A percentile compares a stretch with the other conserved stretches of the same genome.
These are phyloP conservation scores for Boletus speciosus DNA, from an alignment of 768 basidiomycete genomes.

Conservation along the genomic window DNA sequence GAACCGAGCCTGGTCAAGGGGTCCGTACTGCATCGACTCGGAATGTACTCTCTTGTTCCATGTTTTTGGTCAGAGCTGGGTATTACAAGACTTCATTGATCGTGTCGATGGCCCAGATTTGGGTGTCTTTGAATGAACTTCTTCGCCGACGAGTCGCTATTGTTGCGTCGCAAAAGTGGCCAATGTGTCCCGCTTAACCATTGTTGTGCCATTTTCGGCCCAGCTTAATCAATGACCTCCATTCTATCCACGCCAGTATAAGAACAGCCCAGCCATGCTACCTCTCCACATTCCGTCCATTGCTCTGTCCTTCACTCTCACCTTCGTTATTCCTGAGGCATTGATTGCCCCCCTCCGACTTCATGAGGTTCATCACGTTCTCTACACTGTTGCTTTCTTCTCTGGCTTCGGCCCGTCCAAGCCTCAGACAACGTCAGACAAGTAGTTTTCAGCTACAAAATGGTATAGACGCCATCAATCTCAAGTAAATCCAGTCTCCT, in stretches of 20 bases:
- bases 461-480: constrained; percentile 40
- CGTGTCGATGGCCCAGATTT: constrained; percentile 1
- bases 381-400: constrained; percentile 29
- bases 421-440: constrained; percentile 29
- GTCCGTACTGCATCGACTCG: constrained; percentile 51
- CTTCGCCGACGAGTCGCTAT: constrained; percentile 5
- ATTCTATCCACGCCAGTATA: constrained; percentile 7
- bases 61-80: neutral
- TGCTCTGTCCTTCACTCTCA: neutral
- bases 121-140: neutral
- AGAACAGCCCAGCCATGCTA: constrained; percentile 4
- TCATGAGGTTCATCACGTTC: constrained; percentile 40
- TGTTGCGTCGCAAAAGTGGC: constrained; percentile 9
- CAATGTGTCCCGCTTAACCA: constrained; percentile 5
- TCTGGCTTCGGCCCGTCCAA: constrained; percentile 35
- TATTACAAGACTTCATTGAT: neutral
- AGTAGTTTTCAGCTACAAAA: constrained; percentile 34
- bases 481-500: constrained; percentile 35
- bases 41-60: constrained; percentile 27
- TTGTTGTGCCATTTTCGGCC: constrained; percentile 16
- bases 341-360: constrained; percentile 22
- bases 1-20: neutral
- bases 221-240: neutral
- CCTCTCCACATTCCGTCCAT: neutral
- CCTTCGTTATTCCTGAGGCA: constrained; percentile 17